Conservation (phyloP, 176 grass and related monocot species). For the Secale cereale region DNA sequence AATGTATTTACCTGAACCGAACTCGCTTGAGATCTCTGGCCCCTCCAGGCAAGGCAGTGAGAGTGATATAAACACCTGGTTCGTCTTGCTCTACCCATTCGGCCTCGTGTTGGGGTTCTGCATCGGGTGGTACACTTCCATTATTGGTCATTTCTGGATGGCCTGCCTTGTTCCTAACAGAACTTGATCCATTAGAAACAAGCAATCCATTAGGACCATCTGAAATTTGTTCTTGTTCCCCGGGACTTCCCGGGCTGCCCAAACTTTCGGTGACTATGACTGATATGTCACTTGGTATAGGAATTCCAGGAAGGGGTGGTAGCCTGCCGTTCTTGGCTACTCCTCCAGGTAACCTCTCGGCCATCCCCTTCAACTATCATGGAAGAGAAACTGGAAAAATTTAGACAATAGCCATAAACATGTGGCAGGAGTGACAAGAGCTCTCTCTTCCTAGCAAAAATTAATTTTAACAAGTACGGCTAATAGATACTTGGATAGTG, state of each 20-base stretch:
- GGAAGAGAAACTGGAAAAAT: not conserved
- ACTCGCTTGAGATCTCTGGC: slow-evolving; percentile 89
- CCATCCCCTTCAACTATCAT: slow-evolving; percentile 86
- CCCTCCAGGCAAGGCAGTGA: slow-evolving; percentile 75
- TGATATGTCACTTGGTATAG: slow-evolving; percentile 46
- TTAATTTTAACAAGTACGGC: not conserved
- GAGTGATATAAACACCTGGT: slow-evolving; percentile 91
- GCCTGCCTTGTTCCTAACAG: slow-evolving; percentile 42
- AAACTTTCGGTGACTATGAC: slow-evolving; percentile 41
- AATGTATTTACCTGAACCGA: slow-evolving; percentile 75
- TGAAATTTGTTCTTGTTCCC: slow-evolving; percentile 55
- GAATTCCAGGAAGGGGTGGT: slow-evolving; percentile 45
- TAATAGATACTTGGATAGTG: slow-evolving; percentile 10
- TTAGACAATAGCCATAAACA: slow-evolving; percentile 16
- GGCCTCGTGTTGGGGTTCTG: slow-evolving; percentile 51
- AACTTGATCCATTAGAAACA: slow-evolving; percentile 55
- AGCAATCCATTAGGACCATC: slow-evolving; percentile 54
- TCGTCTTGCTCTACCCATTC: slow-evolving; percentile 99
- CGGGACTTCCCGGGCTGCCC: slow-evolving; percentile 41
- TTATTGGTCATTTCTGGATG: slow-evolving; percentile 60
- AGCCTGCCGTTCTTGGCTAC: slow-evolving; percentile 56
- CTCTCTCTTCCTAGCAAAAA: not conserved
- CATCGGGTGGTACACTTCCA: slow-evolving; percentile 49
- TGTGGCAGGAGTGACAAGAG: not conserved
- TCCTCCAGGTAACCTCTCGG: slow-evolving; percentile 74